Conservation (phyloP, 2,329 filamentous ascomycete species). For the Blastomyces silverae region DNA sequence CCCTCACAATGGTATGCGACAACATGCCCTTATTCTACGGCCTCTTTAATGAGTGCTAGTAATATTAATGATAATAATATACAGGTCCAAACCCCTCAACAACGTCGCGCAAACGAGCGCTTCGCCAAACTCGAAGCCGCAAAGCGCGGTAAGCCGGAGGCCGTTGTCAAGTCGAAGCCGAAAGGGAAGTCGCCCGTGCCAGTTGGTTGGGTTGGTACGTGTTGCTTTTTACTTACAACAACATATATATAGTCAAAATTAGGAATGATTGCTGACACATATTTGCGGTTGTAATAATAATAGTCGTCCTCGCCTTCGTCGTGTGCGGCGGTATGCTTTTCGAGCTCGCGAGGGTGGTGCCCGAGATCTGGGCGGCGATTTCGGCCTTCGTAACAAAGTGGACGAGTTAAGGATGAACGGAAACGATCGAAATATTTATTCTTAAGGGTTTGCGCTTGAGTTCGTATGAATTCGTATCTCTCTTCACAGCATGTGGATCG, state of each 20-base stretch:
- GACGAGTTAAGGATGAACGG: constrained; percentile 16
- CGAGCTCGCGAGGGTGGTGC: constrained; percentile 47
- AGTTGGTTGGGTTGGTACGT: constrained; percentile 55
- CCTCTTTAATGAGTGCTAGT: background rate
- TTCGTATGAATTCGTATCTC: background rate
- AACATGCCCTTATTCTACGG: background rate
- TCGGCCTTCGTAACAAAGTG: constrained; percentile 20
- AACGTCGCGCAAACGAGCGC: constrained; percentile 57
- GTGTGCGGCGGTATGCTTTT: constrained; percentile 56
- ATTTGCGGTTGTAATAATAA: background rate
- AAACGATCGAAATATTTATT: background rate
- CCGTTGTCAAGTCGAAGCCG: constrained; percentile 43
- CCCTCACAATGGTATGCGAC: constrained; percentile 10
- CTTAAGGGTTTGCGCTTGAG: background rate
- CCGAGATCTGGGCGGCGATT: constrained; percentile 33
- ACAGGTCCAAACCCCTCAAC: constrained; percentile 59
- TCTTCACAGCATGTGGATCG: background rate
- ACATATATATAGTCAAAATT: background rate
- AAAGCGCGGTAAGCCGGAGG: constrained; percentile 52
- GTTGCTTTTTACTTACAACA: background rate
- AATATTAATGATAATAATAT: background rate
- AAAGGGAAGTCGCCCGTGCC: constrained; percentile 50
- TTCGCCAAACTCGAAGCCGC: constrained; percentile 54
- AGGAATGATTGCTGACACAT: constrained; percentile 19
- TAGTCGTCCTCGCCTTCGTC: constrained; percentile 57